Percentiles rank a stretch among this genome's conserved stretches.
Conservation (phyloP, 768 basidiomycete species). For the Mycena galericulata region DNA sequence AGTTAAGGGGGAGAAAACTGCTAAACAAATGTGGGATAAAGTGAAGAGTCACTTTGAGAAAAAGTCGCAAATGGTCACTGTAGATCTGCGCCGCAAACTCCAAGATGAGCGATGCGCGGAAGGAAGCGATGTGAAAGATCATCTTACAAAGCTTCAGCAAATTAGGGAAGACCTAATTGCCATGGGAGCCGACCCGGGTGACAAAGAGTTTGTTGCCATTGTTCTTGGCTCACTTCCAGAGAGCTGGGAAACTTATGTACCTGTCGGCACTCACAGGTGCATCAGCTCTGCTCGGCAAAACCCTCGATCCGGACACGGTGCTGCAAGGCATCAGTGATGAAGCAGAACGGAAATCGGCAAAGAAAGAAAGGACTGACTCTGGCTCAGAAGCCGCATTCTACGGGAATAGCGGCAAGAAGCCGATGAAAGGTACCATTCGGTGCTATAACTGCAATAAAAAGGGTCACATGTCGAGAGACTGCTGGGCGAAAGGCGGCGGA, state of each 20-base stretch:
- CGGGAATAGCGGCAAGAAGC: no score
- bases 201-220: not conserved
- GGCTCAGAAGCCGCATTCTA: no score
- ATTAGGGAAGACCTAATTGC: not conserved
- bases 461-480: not conserved
- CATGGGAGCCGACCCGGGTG: not conserved
- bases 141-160: not conserved
- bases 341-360: not conserved
- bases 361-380: no score
- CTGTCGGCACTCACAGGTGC: slow-evolving; percentile 12
- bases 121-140: not conserved
- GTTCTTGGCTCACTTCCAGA: not conserved
- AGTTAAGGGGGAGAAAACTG: not conserved
- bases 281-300: slow-evolving; percentile 3
- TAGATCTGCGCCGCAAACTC: not conserved
- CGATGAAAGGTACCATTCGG: not conserved
- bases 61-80: not conserved
- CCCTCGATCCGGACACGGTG: slow-evolving; percentile 4
- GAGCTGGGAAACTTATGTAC: not conserved
- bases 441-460: slow-evolving; percentile 3
- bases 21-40: not conserved
- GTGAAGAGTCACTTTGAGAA: slow-evolving; percentile 3
- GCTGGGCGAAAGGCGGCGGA: no score
- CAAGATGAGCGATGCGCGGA: not conserved
- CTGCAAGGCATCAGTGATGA: slow-evolving; percentile 1